phyloP scores from a whole-genome alignment of 2,329 filamentous ascomycete species.

The Cordyceps cateniannulata region DNA sequence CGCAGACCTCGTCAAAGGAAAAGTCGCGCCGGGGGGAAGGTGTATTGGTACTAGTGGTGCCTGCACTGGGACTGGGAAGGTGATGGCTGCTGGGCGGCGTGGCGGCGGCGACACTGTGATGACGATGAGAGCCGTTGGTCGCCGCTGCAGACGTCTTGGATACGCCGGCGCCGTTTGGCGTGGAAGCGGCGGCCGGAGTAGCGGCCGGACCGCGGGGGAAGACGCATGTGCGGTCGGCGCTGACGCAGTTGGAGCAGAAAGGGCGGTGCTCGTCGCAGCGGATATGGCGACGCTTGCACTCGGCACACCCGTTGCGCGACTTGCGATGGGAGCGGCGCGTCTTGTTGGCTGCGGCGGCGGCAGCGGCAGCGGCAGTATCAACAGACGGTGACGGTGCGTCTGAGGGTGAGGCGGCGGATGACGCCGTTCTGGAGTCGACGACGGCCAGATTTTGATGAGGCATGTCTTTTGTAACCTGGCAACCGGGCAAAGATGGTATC shows the following conservation, averaged over 20 bases:
- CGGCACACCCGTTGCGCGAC: slow-evolving; percentile 33
- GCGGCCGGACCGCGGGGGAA: slow-evolving; percentile 21
- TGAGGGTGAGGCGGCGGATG: not conserved
- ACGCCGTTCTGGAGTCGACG: not conserved
- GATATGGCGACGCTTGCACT: slow-evolving; percentile 35
- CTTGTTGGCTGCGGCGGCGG: slow-evolving; percentile 20
- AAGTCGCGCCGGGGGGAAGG: not conserved
- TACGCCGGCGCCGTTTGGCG: not conserved
- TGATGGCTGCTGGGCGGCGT: not conserved
- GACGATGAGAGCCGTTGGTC: not conserved
- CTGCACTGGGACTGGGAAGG: not conserved
- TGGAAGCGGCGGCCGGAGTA: not conserved
- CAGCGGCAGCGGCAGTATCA: not conserved
- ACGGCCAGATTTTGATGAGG: not conserved
- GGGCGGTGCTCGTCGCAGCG: slow-evolving; percentile 38
- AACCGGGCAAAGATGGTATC: not conserved
- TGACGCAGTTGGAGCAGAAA: slow-evolving; percentile 33
- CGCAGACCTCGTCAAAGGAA: not conserved
- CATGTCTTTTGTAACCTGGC: not conserved
- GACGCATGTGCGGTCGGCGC: slow-evolving; percentile 30
- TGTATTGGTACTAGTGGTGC: not conserved
- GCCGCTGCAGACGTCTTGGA: not conserved
- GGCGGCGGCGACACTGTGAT: not conserved
- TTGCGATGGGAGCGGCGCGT: slow-evolving; percentile 32
- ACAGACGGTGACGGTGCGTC: not conserved